Conservation (phyloP, 2,329 filamentous ascomycete species). For the Calonectria pseudoreteaudii region DNA sequence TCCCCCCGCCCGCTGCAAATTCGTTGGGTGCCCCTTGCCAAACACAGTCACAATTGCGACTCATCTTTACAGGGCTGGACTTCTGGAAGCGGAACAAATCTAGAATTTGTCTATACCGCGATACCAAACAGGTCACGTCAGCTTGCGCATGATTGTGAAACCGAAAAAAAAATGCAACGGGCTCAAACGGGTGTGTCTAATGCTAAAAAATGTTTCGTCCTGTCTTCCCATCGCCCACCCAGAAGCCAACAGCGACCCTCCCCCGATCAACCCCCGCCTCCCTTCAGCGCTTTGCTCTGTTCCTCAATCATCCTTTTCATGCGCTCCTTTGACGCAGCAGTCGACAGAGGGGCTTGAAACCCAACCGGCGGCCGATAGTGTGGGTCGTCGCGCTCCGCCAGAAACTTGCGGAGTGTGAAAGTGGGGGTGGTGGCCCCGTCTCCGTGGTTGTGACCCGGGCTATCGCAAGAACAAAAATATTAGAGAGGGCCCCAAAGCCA, state of each 20-base stretch:
- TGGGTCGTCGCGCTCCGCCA: background rate
- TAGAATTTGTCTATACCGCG: background rate
- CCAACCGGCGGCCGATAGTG: slow-evolving; percentile 1
- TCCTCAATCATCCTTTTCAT: slow-evolving; percentile 2
- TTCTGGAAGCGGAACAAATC: background rate
- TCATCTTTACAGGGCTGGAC: background rate
- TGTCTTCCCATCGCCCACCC: background rate
- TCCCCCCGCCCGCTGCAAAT: background rate
- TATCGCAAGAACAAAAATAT: background rate
- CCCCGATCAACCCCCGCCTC: background rate
- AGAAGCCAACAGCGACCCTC: no score
- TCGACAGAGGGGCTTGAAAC: background rate
- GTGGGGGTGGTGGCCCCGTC: background rate
- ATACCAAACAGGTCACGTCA: background rate
- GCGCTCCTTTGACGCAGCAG: background rate
- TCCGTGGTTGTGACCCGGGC: background rate
- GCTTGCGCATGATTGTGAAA: background rate
- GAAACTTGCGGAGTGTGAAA: background rate
- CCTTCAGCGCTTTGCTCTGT: background rate
- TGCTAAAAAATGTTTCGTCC: no score
- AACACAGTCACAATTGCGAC: background rate
- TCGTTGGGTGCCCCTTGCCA: background rate
- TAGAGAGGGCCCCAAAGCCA: background rate
- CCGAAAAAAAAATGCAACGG: background rate
- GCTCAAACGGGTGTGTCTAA: background rate